phyloP scores from a whole-genome alignment of 2,329 filamentous ascomycete species.

The Reticulascus tulasneorum region DNA sequence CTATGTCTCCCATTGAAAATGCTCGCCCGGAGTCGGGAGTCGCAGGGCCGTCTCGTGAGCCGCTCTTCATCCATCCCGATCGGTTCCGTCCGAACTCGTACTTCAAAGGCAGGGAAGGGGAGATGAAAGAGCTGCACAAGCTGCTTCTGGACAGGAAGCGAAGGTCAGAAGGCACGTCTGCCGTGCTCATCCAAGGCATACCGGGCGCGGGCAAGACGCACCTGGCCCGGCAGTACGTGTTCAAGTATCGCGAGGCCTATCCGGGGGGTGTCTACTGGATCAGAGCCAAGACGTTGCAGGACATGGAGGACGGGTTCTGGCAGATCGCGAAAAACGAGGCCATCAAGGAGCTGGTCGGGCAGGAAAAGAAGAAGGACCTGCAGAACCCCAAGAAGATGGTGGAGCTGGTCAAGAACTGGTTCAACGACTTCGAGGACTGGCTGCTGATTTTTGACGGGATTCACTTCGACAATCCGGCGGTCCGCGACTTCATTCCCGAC shows the following conservation, averaged over 20 bases:
- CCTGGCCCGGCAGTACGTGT: conserved; percentile 64
- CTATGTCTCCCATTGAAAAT: no score
- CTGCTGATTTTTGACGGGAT: conserved; percentile 65
- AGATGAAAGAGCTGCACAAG: conserved; percentile 54
- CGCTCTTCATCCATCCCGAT: conserved; percentile 43
- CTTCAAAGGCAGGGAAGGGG: conserved; percentile 56
- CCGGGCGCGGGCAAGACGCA: conserved; percentile 68
- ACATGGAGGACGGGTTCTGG: conserved; percentile 60
- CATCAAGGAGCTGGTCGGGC: conserved; percentile 37
- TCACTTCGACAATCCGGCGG: conserved; percentile 53
- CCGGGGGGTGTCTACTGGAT: conserved; percentile 69
- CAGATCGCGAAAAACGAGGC: conserved; percentile 58
- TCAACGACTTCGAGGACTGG: conserved; percentile 60
- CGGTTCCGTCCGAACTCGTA: conserved; percentile 59
- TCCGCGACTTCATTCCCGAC: conserved; percentile 62
- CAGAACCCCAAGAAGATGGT: conserved; percentile 45
- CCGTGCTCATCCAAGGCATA: conserved; percentile 60
- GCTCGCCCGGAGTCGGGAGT: no score
- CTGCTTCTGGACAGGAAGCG: conserved; percentile 55
- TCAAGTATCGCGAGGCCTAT: conserved; percentile 53
- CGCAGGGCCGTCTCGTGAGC: conserved; percentile 11
- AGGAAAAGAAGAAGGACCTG: conserved; percentile 28
- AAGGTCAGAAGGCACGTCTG: conserved; percentile 54
- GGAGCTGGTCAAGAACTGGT: conserved; percentile 56
- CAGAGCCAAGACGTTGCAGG: conserved; percentile 54